Base-by-base conservation (phyloP, 2,329 filamentous ascomycete genomes). In the Colletotrichum tropicale region DNA sequence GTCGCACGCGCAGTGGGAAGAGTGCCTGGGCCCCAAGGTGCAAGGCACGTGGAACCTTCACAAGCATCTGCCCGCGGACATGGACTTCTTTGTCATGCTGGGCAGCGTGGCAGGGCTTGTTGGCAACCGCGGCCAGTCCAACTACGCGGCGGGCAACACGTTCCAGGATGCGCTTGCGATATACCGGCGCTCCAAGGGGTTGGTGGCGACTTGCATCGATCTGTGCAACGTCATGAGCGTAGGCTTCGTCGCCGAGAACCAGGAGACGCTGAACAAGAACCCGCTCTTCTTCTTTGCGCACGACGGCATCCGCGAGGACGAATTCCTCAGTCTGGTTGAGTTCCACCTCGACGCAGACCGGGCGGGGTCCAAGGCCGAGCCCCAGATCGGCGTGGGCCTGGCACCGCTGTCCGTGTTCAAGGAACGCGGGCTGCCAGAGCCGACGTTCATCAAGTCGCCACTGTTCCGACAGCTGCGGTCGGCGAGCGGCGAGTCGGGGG, bases 21-120 rank as follows among this genome's bases (percentile, higher is more conserved):
- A 82, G 5, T 86, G 86, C 3, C 81, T 88, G n/a, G 79, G 76
- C 0, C 88, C 90, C 68, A 88, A 88, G 78, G 80, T 86, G 2
- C 58, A 79, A 15, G 85, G 84, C 12, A 85, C 85, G 75, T 83
- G 81, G 81, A 87, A 87, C 68, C 80, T 87, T 1, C 84, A 88
- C 76, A 67, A 81, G 3, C 76, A 80, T 5, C 71, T 71, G 5
- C 82, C 21, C 18, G 43, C 8, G 1, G 16, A 64, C 6, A 43
- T 84, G 3, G 84, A 85, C 72, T 85, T 85, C 78, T 87, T 85
- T 76, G 79, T 85, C 43, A 71, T 84, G 71, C 52, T 78, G 82
- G 38, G 82, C 80, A 8, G 84, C 82, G 18, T 74, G 82, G 16
- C 79, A 80, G 9, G 80, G 78, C n/a, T 74, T 83, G 8, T 70